phyloP scores from a whole-genome alignment of 208 protist genomes.

The Leishmania tarentolae region DNA sequence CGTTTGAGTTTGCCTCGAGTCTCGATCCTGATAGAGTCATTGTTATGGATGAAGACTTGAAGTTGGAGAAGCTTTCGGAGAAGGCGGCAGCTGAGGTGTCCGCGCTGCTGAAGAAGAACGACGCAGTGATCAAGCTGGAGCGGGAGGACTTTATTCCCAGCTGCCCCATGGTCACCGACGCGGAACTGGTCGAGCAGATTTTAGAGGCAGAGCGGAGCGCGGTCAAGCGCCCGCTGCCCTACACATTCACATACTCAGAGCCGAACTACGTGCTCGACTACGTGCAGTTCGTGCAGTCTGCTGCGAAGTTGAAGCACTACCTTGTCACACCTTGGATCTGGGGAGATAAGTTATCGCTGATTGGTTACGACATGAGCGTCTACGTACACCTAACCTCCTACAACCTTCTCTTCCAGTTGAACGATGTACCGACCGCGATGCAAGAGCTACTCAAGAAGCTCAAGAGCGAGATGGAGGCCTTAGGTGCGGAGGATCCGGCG shows the following conservation, averaged over 20 bases:
- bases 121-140: conserved; percentile 46
- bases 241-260: conserved; percentile 77
- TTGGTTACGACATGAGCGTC: conserved; percentile 60
- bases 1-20: conserved; percentile 71
- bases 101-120: conserved; percentile 31
- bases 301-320: conserved; percentile 66
- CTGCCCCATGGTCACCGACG: conserved; percentile 59
- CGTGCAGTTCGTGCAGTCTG: conserved; percentile 66
- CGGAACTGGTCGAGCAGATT: conserved; percentile 51
- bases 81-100: conserved; percentile 40
- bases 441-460: conserved; percentile 39
- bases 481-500: conserved; percentile 10
- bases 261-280: conserved; percentile 89
- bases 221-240: conserved; percentile 34
- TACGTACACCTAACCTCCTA: conserved; percentile 85
- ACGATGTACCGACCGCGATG: conserved; percentile 25
- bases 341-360: conserved; percentile 78
- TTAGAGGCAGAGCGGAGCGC: conserved; percentile 45
- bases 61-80: conserved; percentile 36
- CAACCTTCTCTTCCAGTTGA: conserved; percentile 66
- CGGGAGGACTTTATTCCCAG: conserved; percentile 61
- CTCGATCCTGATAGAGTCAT: conserved; percentile 45
- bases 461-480: conserved; percentile 21
- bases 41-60: conserved; percentile 53
- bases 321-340: conserved; percentile 77